Evolutionary conservation across 371 early-diverging fungal genomes (phyloP).

Genomic region (Saksenaea vasiformis): DNA sequence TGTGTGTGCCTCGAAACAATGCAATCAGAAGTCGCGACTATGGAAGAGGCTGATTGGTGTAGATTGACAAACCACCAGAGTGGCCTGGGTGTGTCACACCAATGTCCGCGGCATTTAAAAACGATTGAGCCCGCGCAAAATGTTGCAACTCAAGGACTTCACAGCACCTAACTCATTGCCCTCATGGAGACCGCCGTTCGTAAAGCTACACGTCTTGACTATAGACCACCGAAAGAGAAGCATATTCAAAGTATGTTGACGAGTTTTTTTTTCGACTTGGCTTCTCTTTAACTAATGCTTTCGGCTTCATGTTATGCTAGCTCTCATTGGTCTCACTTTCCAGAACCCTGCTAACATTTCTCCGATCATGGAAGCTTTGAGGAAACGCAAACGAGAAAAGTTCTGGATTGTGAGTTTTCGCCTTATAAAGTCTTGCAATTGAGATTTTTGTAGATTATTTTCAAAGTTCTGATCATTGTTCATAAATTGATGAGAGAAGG

Average conservation of each 20-base stretch:
- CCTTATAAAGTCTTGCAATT: conserved; percentile 15
- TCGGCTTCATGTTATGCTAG: conserved; percentile 21
- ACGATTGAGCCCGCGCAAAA: too few species aligned
- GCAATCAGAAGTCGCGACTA: too few species aligned
- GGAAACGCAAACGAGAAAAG: conserved; percentile 65
- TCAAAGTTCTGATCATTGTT: conserved; percentile 85
- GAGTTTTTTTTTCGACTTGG: conserved; percentile 13
- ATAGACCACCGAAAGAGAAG: conserved; percentile 81
- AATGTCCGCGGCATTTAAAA: too few species aligned
- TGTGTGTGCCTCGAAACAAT: too few species aligned
- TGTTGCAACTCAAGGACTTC: too few species aligned
- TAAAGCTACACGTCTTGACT: conserved; percentile 79
- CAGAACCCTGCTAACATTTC: conserved; percentile 56
- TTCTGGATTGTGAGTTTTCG: conserved; percentile 75
- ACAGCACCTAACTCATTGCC: background rate
- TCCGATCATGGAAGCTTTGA: conserved; percentile 59
- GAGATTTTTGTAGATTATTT: conserved; percentile 66
- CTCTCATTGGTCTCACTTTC: conserved; percentile 51
- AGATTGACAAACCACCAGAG: too few species aligned
- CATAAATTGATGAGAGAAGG: conserved; percentile 88
- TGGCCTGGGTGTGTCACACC: too few species aligned
- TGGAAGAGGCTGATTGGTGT: too few species aligned
- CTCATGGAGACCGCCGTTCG: conserved; percentile 75
- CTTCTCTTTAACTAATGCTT: background rate
- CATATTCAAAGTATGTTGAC: conserved; percentile 72